These are phyloP conservation scores for Torrubiella hemipterigena DNA, from an alignment of 2,329 filamentous ascomycete genomes.

Conservation along the genomic window DNA sequence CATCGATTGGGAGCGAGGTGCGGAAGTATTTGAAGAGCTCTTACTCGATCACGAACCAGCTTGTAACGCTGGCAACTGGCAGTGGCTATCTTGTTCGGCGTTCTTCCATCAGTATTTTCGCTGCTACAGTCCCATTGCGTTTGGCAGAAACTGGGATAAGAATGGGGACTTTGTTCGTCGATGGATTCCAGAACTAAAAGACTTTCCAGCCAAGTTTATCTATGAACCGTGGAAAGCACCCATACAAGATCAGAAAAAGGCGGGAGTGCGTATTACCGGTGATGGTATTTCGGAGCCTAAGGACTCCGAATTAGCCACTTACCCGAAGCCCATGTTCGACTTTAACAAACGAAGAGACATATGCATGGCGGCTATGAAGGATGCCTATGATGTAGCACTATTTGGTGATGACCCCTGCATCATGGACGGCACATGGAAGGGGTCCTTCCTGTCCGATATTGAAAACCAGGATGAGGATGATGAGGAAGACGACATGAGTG, in stretches of 20 bases:
- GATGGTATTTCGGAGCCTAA: slow-evolving; percentile 31
- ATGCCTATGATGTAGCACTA: slow-evolving; percentile 52
- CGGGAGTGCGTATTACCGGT: slow-evolving; percentile 48
- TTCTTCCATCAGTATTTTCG: slow-evolving; percentile 65
- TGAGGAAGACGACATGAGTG: slow-evolving; percentile 20
- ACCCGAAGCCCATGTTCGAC: slow-evolving; percentile 70
- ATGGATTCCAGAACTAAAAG: slow-evolving; percentile 55
- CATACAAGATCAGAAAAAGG: slow-evolving; percentile 54
- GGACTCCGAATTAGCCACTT: slow-evolving; percentile 28
- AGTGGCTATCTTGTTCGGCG: slow-evolving; percentile 64
- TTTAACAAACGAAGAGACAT: slow-evolving; percentile 49
- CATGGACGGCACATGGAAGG: slow-evolving; percentile 44
- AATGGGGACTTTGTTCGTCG: slow-evolving; percentile 50
- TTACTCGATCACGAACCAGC: slow-evolving; percentile 64
- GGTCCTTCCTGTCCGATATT: slow-evolving; percentile 28
- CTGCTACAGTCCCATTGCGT: slow-evolving; percentile 58
- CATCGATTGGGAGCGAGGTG: slow-evolving; percentile 66
- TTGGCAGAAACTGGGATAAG: slow-evolving; percentile 66
- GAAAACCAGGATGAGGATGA: slow-evolving; percentile 27
- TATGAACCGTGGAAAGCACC: slow-evolving; percentile 73
- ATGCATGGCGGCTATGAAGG: slow-evolving; percentile 59
- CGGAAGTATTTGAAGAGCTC: slow-evolving; percentile 66
- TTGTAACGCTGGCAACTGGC: slow-evolving; percentile 67
- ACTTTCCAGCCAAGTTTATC: slow-evolving; percentile 56
- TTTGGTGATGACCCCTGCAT: slow-evolving; percentile 52